A percentile compares a stretch with the other conserved stretches of the same genome.
Evolutionary conservation across 805 yeast genomes (phyloP).

Genomic region (Starmerella powellii): DNA sequence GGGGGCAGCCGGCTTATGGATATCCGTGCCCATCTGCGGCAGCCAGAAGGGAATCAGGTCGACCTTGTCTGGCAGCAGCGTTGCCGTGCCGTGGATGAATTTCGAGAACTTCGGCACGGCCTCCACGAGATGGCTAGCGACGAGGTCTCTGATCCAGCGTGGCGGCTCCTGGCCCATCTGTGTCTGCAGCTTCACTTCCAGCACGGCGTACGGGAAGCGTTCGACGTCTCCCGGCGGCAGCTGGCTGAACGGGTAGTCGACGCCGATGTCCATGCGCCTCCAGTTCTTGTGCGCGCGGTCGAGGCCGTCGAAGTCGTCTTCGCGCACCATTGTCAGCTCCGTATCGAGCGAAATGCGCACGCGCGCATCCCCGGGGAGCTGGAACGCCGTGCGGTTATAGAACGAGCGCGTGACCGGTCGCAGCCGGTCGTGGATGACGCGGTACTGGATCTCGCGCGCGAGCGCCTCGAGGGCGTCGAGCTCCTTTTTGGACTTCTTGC

Average conservation of each 20-base stretch:
- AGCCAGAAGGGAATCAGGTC: constrained; percentile 90
- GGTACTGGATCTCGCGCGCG: constrained; percentile 86
- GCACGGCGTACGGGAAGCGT: constrained; percentile 92
- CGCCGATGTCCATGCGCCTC: constrained; percentile 98
- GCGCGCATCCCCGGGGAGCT: constrained; percentile 97
- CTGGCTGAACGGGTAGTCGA: constrained; percentile 87
- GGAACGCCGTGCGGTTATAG: constrained; percentile 97
- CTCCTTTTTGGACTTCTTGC: constrained; percentile 74
- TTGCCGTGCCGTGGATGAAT: constrained; percentile 92
- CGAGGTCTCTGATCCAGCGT: constrained; percentile 87
- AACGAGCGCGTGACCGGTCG: constrained; percentile 94
- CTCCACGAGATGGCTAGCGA: constrained; percentile 85
- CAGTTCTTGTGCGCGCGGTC: constrained; percentile 88
- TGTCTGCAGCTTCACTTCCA: constrained; percentile 94
- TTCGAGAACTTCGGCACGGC: constrained; percentile 97
- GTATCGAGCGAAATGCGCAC: constrained; percentile 97
- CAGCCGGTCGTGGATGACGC: constrained; percentile 67
- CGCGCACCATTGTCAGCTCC: constrained; percentile 93
- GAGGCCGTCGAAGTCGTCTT: constrained; percentile 87
- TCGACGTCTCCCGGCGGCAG: constrained; percentile 74
- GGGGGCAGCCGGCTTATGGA: constrained; percentile 61
- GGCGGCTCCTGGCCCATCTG: constrained; percentile 99
- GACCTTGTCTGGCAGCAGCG: constrained; percentile 74
- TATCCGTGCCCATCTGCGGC: constrained; percentile 94
- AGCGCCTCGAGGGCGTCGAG: constrained; percentile 84